A percentile compares a stretch with the other conserved stretches of the same genome.
Evolutionary conservation across 177 flowering plant genomes (phyloP).

Genomic region (Telopea speciosissima): DNA sequence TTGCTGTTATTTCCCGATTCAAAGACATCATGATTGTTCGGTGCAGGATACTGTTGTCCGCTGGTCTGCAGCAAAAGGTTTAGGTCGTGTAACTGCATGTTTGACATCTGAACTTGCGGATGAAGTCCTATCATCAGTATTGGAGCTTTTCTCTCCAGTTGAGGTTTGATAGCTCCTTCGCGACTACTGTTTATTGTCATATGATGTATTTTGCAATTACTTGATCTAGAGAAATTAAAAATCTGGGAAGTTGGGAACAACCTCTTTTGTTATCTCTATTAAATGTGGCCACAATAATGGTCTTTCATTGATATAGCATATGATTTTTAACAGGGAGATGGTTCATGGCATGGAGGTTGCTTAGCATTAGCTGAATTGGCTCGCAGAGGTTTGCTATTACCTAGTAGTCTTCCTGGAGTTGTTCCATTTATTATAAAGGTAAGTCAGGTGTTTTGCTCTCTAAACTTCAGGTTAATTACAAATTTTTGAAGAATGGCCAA

Average conservation of each 20-base stretch:
- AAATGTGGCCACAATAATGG: not conserved
- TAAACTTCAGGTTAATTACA: not conserved
- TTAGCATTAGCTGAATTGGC: slow-evolving; percentile 95
- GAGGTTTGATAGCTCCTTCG: slow-evolving; percentile 46
- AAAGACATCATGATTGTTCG: slow-evolving; percentile 4
- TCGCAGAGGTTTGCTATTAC: slow-evolving; percentile 89
- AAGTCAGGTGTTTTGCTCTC: not conserved
- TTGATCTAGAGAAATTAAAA: no score
- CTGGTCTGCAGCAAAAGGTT: slow-evolving; percentile 99
- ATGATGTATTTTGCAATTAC: no score
- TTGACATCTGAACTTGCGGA: slow-evolving; percentile 72
- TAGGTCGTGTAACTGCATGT: slow-evolving; percentile 84
- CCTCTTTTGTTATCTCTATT: not conserved
- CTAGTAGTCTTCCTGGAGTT: slow-evolving; percentile 74
- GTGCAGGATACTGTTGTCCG: slow-evolving; percentile 94
- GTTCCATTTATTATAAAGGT: slow-evolving; percentile 86
- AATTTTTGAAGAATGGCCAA: no score
- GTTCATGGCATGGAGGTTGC: slow-evolving; percentile 99
- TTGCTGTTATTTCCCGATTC: not conserved
- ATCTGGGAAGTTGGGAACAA: no score
- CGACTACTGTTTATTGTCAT: no score
- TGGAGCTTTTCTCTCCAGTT: slow-evolving; percentile 79
- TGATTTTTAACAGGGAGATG: slow-evolving; percentile 69
- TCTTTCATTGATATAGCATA: not conserved
- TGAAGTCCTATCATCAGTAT: slow-evolving; percentile 74